Evolutionary conservation across 2,329 filamentous ascomycete genomes (phyloP).

Genomic region (Phaeosphaeriaceae sp.): DNA sequence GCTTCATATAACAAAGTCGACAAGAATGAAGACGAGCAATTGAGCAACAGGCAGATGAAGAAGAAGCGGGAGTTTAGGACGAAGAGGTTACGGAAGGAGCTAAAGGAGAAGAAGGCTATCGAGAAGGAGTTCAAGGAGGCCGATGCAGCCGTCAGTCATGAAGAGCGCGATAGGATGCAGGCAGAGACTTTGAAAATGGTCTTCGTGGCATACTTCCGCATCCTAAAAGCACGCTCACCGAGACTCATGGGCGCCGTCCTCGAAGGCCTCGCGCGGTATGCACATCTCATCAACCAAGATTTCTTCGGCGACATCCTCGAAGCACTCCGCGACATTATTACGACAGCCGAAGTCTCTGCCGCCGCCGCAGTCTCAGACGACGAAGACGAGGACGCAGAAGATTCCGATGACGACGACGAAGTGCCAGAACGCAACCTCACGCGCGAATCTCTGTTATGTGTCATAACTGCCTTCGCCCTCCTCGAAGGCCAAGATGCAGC

Average conservation of each 20-base stretch:
- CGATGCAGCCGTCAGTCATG: conserved; percentile 87
- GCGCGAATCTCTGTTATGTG: conserved; percentile 89
- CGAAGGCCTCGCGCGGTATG: conserved; percentile 91
- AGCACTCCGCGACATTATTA: conserved; percentile 90
- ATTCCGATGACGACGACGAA: conserved; percentile 58
- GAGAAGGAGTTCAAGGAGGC: conserved; percentile 94
- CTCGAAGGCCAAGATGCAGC: conserved; percentile 92
- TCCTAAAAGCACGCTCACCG: conserved; percentile 81
- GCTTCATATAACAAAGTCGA: conserved; percentile 81
- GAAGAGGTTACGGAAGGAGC: conserved; percentile 81
- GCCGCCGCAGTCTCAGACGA: conserved; percentile 54
- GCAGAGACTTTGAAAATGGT: conserved; percentile 95
- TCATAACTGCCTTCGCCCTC: conserved; percentile 94
- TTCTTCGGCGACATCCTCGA: conserved; percentile 98
- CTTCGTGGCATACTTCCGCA: conserved; percentile 93
- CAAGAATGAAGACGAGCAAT: conserved; percentile 56
- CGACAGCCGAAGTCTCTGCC: conserved; percentile 66
- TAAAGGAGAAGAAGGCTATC: conserved; percentile 84
- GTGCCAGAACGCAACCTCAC: conserved; percentile 69
- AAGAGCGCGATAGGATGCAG: conserved; percentile 92
- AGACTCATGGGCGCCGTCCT: conserved; percentile 96
- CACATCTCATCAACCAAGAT: conserved; percentile 97
- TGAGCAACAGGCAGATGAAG: conserved; percentile 67
- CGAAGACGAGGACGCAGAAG: conserved; percentile 55
- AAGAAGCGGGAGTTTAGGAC: conserved; percentile 85